These are phyloP conservation scores for Clarkia xantiana DNA, from an alignment of 345 rosid genomes.

Conservation along the genomic window DNA sequence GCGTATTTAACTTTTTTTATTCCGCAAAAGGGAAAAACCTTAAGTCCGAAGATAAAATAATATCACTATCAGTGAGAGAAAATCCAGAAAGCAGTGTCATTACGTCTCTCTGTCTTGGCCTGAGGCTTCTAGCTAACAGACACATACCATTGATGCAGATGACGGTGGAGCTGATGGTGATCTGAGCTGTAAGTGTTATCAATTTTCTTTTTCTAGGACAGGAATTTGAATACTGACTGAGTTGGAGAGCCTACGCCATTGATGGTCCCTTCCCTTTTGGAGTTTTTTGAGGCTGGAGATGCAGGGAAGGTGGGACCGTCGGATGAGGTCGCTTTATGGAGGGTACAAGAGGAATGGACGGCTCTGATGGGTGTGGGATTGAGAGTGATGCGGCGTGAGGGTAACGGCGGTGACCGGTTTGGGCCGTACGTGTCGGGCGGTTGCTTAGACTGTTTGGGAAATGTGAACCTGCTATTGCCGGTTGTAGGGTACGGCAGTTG, in stretches of 20 bases:
- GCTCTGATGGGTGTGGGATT: too few species aligned
- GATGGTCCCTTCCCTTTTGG: too few species aligned
- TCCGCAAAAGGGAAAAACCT: conserved; percentile 2
- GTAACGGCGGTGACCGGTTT: too few species aligned
- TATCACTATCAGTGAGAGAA: background rate
- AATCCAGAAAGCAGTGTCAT: background rate
- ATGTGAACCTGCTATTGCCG: too few species aligned
- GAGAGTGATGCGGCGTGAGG: too few species aligned
- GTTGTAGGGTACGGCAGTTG: too few species aligned
- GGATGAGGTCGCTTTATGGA: too few species aligned
- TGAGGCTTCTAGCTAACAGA: background rate
- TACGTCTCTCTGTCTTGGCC: background rate
- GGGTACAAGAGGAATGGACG: too few species aligned
- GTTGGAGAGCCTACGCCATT: background rate
- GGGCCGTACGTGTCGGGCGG: too few species aligned
- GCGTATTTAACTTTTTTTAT: conserved; percentile 10
- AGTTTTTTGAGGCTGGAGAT: too few species aligned
- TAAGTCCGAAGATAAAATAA: background rate
- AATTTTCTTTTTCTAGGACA: background rate
- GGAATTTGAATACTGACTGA: background rate
- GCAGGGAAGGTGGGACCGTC: too few species aligned
- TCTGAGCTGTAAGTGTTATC: conserved; percentile 4
- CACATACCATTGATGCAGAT: background rate
- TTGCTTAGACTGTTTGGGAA: too few species aligned
- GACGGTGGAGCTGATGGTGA: background rate